Evolutionary conservation across 495 filamentous ascomycete species (phyloP).

Genomic region (Xylaria castorea): DNA sequence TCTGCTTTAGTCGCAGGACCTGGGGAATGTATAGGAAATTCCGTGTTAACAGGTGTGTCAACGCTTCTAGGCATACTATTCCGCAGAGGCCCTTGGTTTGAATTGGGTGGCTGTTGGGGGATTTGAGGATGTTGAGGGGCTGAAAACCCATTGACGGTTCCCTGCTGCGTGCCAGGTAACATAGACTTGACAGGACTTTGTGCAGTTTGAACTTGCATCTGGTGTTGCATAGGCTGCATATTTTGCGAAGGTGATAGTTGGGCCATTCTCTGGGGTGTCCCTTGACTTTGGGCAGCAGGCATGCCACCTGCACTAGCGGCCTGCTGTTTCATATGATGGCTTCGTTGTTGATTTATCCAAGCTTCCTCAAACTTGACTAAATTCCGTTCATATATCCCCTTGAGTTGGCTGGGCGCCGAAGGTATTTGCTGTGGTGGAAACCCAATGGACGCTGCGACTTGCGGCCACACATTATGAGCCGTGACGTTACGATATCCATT

Average conservation of each 20-base stretch:
- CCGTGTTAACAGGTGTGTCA: slow-evolving; percentile 45
- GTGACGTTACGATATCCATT: slow-evolving; percentile 80
- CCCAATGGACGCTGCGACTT: slow-evolving; percentile 70
- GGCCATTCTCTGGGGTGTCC: slow-evolving; percentile 46
- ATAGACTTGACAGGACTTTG: slow-evolving; percentile 61
- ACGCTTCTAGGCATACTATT: slow-evolving; percentile 53
- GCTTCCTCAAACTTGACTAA: slow-evolving; percentile 75
- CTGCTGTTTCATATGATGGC: slow-evolving; percentile 65
- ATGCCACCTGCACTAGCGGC: slow-evolving; percentile 45
- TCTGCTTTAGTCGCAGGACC: slow-evolving; percentile 47
- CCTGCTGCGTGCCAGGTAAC: slow-evolving; percentile 50
- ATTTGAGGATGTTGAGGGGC: slow-evolving; percentile 53
- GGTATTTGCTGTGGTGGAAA: slow-evolving; percentile 71
- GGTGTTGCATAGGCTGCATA: slow-evolving; percentile 54
- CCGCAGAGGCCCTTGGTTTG: slow-evolving; percentile 41
- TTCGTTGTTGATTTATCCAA: slow-evolving; percentile 66
- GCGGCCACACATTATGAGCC: slow-evolving; percentile 71
- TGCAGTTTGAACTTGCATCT: slow-evolving; percentile 55
- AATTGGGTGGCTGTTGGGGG: slow-evolving; percentile 45
- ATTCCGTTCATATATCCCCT: slow-evolving; percentile 74
- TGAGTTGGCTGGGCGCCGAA: slow-evolving; percentile 70
- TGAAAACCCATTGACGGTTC: slow-evolving; percentile 57
- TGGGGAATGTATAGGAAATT: slow-evolving; percentile 52
- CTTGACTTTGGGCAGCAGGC: slow-evolving; percentile 48
- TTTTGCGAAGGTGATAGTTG: slow-evolving; percentile 56